Evolutionary conservation across 129 eudicot species (phyloP), one percentile per base, ranked within the genome.

Genomic region (carrot (Daucus carota)): DNA sequence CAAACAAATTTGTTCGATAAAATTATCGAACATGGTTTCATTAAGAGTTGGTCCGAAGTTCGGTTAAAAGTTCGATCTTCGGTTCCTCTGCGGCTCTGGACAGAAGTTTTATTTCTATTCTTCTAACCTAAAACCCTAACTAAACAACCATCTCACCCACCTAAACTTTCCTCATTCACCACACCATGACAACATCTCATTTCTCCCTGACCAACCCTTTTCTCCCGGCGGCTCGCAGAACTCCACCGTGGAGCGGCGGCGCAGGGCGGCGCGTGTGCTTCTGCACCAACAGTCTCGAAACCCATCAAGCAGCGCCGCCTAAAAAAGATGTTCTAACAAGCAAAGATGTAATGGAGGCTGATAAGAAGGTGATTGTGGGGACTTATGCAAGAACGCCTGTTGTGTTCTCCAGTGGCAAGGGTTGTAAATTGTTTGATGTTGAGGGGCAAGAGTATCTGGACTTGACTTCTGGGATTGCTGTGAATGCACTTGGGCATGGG

Each of bases 401-500:
- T 7, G 98, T 93, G 75, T 65, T 93, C n/a, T 47, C 83, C 0
- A 92, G 90, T 84, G 97, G 98, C 54, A 91, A 87, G 8, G 98
- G 97, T 0, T 93, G 98, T 84, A 87, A 78, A 65, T 72, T 93
- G 73, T 91, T 78, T 66, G 98, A 90, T 83, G 70, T 78, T 66
- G 90, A 93, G 28, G 98, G 98, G 75, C 80, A 79, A 20, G 96
- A 90, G 71, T 93, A 89, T 87, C 79, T 90, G 75, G 98, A 93
- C 81, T 11, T 93, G 34, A 85, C 90, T 0, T 89, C 98, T 16
- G 98, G 98, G 12, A 90, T 91, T 72, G 98, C 97, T 4, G 98
- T 93, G 3, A 93, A 90, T 84, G 97, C 98, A 36, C 89, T 91
- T 3, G 98, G 98, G 29, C 96, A 93, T 84, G 88, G 87, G 31